phyloP scores from a whole-genome alignment of 176 grass and related monocot species.

The Miscanthus lutarioriparius region DNA sequence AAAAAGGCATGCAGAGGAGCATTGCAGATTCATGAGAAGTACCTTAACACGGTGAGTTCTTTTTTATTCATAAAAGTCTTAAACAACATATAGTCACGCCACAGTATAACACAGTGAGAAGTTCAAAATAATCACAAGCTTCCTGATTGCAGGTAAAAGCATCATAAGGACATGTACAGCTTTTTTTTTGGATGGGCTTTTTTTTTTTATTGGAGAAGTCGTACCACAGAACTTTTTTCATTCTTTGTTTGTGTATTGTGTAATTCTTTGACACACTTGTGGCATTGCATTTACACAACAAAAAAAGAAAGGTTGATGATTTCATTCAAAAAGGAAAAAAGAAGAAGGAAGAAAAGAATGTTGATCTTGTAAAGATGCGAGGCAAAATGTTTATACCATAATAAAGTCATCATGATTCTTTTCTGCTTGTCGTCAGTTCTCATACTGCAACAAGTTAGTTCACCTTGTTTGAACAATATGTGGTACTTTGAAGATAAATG shows the following conservation, averaged over 20 bases:
- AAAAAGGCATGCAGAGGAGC: constrained; percentile 86
- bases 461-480: neutral
- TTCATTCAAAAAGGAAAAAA: neutral
- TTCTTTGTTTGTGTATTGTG: constrained; percentile 20
- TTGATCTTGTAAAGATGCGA: constrained; percentile 12
- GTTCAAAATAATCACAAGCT: neutral
- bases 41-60: constrained; percentile 64
- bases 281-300: constrained; percentile 21
- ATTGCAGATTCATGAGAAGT: constrained; percentile 80
- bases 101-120: neutral
- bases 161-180: constrained; percentile 40
- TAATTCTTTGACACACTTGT: constrained; percentile 35
- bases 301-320: neutral
- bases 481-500: neutral
- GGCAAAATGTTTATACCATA: constrained; percentile 5
- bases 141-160: constrained; percentile 61
- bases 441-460: neutral
- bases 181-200: neutral
- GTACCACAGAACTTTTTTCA: neutral
- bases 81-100: neutral
- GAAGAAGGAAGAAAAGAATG: neutral
- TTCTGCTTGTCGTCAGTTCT: neutral
- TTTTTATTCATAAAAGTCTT: neutral
- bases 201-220: constrained; percentile 23
- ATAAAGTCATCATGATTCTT: neutral